Conservation (phyloP, 2,329 filamentous ascomycete species). For the Aspergillus texensis region DNA sequence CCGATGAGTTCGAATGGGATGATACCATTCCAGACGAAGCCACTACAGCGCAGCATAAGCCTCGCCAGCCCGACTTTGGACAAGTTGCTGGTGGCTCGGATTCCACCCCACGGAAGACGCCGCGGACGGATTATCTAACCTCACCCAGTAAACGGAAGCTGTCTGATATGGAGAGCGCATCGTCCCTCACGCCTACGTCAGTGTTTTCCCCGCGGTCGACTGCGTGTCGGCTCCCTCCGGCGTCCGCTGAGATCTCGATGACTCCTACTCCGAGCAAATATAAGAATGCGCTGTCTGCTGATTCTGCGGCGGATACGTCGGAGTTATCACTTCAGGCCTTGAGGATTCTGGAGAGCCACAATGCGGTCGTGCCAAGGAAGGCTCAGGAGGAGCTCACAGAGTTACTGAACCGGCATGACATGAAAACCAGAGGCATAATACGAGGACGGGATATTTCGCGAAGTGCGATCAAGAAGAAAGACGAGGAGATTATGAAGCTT, state of each 20-base stretch:
- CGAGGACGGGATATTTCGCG: conserved; percentile 68
- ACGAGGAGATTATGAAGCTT: conserved; percentile 67
- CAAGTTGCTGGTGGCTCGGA: conserved; percentile 11
- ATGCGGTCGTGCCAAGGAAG: conserved; percentile 34
- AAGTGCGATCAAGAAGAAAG: conserved; percentile 63
- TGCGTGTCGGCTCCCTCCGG: conserved; percentile 18
- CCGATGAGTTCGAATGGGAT: conserved; percentile 43
- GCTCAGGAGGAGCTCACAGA: conserved; percentile 40
- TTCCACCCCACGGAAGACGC: conserved; percentile 40
- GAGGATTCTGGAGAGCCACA: conserved; percentile 38
- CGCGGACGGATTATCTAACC: conserved; percentile 33
- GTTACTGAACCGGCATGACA: conserved; percentile 58
- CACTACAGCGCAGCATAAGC: conserved; percentile 23
- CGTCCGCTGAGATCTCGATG: conserved; percentile 33
- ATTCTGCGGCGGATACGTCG: conserved; percentile 23
- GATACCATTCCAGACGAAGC: conserved; percentile 38
- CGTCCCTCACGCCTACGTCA: conserved; percentile 16
- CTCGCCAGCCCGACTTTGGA: conserved; percentile 34
- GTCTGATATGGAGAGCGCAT: conserved; percentile 24
- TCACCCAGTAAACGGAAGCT: conserved; percentile 43
- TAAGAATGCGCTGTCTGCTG: conserved; percentile 27
- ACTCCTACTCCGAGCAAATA: conserved; percentile 38
- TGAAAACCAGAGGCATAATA: conserved; percentile 62
- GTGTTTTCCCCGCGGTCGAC: conserved; percentile 13
- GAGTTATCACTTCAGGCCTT: conserved; percentile 29